Evolutionary conservation across 257 asterid genomes (phyloP).

Genomic region (Przewalskia tangutica): DNA sequence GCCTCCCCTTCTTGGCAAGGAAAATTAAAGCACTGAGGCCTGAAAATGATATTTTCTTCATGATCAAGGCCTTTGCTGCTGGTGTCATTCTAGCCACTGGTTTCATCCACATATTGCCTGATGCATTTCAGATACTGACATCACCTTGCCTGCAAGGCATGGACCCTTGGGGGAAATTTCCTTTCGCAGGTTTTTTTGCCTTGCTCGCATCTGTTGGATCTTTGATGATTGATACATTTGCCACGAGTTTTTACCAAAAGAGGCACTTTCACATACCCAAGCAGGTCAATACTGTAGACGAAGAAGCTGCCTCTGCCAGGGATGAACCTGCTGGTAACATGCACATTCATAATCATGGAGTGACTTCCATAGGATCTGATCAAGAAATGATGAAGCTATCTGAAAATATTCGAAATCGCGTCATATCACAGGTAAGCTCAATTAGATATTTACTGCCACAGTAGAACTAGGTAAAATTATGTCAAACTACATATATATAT

Average conservation of each 20-base stretch:
- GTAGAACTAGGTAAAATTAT: too few species aligned
- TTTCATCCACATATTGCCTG: conserved; percentile 53
- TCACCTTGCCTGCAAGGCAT: conserved; percentile 36
- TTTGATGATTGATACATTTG: conserved; percentile 41
- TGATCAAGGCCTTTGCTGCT: conserved; percentile 60
- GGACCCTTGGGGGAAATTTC: conserved; percentile 45
- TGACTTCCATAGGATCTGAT: conserved; percentile 14
- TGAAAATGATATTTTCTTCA: conserved; percentile 54
- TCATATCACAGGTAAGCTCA: conserved; percentile 40
- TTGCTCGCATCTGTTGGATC: conserved; percentile 48
- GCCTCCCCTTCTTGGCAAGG: conserved; percentile 43
- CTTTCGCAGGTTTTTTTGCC: conserved; percentile 42
- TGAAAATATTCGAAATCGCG: conserved; percentile 40
- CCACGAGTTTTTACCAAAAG: conserved; percentile 34
- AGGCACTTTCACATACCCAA: conserved; percentile 28
- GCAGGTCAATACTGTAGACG: conserved; percentile 20
- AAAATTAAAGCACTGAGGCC: conserved; percentile 24
- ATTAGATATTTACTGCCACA: not conserved
- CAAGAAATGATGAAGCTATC: conserved; percentile 6
- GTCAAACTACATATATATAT: too few species aligned
- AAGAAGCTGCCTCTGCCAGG: conserved; percentile 2
- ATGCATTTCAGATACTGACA: conserved; percentile 32
- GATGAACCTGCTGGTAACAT: conserved; percentile 17
- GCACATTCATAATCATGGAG: conserved; percentile 26
- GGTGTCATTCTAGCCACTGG: conserved; percentile 59